Percentiles rank a stretch among this genome's conserved stretches.
Conservation (phyloP, 169 alveolate species). For the Cryptosporidium ubiquitum region DNA sequence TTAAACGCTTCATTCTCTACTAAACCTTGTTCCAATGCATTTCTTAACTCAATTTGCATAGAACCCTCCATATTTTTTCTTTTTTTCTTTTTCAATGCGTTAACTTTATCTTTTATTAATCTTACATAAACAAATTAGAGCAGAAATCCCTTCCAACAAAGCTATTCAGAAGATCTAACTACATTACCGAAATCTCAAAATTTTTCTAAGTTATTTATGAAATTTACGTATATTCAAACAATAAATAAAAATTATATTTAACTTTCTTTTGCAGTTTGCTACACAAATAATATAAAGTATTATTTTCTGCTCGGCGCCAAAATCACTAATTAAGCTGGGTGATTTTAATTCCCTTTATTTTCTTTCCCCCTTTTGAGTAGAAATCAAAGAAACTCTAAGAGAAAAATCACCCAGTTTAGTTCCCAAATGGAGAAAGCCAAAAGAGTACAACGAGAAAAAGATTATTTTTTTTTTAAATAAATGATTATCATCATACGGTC, state of each 20-base stretch:
- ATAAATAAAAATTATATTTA: no score
- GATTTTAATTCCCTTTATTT: no score
- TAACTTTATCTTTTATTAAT: neutral
- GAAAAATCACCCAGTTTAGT: neutral
- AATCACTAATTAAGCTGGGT: neutral
- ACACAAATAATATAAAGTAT: no score
- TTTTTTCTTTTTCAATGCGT: neutral
- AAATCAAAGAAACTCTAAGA: no score
- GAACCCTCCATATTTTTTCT: neutral
- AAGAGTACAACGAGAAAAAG: neutral
- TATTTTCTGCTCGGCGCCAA: neutral
- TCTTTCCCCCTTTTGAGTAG: no score
- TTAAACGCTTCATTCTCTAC: slow-evolving; percentile 25
- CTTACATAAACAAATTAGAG: neutral
- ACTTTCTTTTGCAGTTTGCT: no score
- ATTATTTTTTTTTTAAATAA: no score
- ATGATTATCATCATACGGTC: neutral
- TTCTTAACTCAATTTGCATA: slow-evolving; percentile 37
- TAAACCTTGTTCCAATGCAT: slow-evolving; percentile 40
- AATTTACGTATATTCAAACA: no score
- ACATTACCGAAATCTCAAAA: neutral
- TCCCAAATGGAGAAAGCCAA: neutral
- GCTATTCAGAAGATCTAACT: neutral
- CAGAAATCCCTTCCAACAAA: neutral
- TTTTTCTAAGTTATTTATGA: no score